Evolutionary conservation across 2,329 filamentous ascomycete species (phyloP).

Genomic region (Aquanectria penicillioides): DNA sequence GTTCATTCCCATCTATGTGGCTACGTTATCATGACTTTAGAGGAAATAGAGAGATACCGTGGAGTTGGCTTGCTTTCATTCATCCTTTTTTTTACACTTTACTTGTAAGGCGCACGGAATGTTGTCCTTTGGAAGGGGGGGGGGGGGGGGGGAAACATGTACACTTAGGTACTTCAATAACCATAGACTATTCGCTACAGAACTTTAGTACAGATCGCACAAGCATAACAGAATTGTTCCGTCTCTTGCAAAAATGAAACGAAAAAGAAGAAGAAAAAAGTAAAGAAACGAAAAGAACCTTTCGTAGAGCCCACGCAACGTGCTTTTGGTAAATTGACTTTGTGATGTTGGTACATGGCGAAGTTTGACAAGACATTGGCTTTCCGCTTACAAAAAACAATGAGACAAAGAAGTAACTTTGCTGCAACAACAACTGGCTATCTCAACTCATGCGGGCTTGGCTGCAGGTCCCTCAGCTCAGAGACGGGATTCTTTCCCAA

Average conservation of each 20-base stretch:
- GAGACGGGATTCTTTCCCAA: slow-evolving; percentile 5
- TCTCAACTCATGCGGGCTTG: slow-evolving; percentile 8
- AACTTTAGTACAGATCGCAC: background rate
- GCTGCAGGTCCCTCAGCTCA: slow-evolving; percentile 2
- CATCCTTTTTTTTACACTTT: slow-evolving; percentile 4
- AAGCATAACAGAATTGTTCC: background rate
- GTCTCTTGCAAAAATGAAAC: no score
- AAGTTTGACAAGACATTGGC: background rate
- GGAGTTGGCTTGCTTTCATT: slow-evolving; percentile 16
- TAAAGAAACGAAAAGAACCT: no score
- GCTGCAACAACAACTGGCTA: no score
- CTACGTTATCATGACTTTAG: slow-evolving; percentile 25
- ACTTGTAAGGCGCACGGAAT: slow-evolving; percentile 1
- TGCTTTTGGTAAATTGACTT: background rate
- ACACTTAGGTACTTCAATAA: slow-evolving; percentile 6
- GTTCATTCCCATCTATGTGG: slow-evolving; percentile 4
- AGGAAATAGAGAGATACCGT: slow-evolving; percentile 23
- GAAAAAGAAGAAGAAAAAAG: no score
- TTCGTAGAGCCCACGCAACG: no score
- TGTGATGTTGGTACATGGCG: background rate
- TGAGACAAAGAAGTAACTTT: no score
- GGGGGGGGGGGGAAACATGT: slow-evolving; percentile 1
- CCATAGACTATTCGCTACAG: slow-evolving; percentile 17
- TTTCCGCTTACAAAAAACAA: slow-evolving; percentile 1
- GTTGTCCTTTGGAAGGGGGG: background rate